Evolutionary conservation across 2,329 filamentous ascomycete species (phyloP).

Genomic region (Thelonectria rubi): DNA sequence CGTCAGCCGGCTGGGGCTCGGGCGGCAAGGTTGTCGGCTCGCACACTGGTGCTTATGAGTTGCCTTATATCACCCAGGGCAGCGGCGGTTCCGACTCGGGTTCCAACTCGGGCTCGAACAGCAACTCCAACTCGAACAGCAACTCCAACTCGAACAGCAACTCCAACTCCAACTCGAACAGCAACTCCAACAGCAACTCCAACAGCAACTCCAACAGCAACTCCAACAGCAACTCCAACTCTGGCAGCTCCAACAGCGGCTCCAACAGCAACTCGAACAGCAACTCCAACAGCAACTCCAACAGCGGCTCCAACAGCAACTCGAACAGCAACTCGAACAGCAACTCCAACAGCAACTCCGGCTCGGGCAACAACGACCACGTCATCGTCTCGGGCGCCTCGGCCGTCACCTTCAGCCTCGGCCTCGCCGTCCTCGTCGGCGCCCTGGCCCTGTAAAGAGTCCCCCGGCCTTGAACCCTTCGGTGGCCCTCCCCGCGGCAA

Average conservation of each 20-base stretch:
- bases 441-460: slow-evolving; percentile 44
- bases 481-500: too few species aligned
- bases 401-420: slow-evolving; percentile 44
- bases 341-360: slow-evolving; percentile 22
- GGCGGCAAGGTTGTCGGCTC: slow-evolving; percentile 10
- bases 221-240: too few species aligned
- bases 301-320: neutral
- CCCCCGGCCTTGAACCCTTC: neutral
- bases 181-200: too few species aligned
- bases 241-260: too few species aligned
- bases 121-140: too few species aligned
- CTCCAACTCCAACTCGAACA: neutral
- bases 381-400: slow-evolving; percentile 41
- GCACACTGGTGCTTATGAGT: slow-evolving; percentile 9
- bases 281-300: neutral
- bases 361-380: slow-evolving; percentile 28
- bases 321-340: slow-evolving; percentile 1
- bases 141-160: neutral
- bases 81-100: too few species aligned
- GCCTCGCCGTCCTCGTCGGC: slow-evolving; percentile 39
- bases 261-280: too few species aligned
- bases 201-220: too few species aligned
- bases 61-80: slow-evolving; percentile 10
- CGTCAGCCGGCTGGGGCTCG: slow-evolving; percentile 19
- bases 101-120: neutral